Percentiles rank a stretch among this genome's conserved stretches.
These are phyloP conservation scores for Pichia inconspicua DNA, from an alignment of 1,139 yeast species.

Conservation along the genomic window DNA sequence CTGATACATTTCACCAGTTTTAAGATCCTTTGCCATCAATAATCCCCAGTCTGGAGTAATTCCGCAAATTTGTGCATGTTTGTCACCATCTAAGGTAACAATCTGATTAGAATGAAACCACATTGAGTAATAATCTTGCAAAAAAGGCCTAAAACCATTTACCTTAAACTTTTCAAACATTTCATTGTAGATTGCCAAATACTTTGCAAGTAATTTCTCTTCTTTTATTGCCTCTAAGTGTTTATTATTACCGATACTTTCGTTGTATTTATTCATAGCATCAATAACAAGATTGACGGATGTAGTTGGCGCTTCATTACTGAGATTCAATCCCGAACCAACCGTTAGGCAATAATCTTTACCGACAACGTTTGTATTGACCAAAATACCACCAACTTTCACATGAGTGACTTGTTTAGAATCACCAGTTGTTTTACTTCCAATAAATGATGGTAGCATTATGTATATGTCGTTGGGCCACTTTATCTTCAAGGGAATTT, in stretches of 20 bases:
- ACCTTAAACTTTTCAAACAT: slow-evolving; percentile 52
- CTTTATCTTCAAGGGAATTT: slow-evolving; percentile 71
- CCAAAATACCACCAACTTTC: slow-evolving; percentile 79
- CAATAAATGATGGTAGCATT: slow-evolving; percentile 52
- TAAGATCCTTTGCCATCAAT: slow-evolving; percentile 63
- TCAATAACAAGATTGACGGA: slow-evolving; percentile 68
- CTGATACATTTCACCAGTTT: slow-evolving; percentile 51
- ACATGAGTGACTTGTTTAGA: slow-evolving; percentile 45
- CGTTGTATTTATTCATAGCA: slow-evolving; percentile 45
- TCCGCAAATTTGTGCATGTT: slow-evolving; percentile 63
- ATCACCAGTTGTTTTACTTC: slow-evolving; percentile 17
- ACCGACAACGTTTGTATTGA: slow-evolving; percentile 64
- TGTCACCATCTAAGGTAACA: slow-evolving; percentile 41
- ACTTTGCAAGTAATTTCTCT: slow-evolving; percentile 64
- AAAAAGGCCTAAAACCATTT: slow-evolving; percentile 62
- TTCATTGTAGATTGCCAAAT: slow-evolving; percentile 56
- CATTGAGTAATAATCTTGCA: slow-evolving; percentile 65
- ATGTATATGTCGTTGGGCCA: slow-evolving; percentile 97
- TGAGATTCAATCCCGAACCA: slow-evolving; percentile 84
- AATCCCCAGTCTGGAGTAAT: slow-evolving; percentile 81
- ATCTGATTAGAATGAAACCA: slow-evolving; percentile 81
- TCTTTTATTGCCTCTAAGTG: slow-evolving; percentile 31
- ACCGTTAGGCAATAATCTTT: slow-evolving; percentile 52
- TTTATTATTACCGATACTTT: slow-evolving; percentile 26
- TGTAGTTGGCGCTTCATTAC: slow-evolving; percentile 85